Evolutionary conservation across 495 filamentous ascomycete genomes (phyloP), one percentile per base, ranked within the genome.

Genomic region (Daldinia grandis): DNA sequence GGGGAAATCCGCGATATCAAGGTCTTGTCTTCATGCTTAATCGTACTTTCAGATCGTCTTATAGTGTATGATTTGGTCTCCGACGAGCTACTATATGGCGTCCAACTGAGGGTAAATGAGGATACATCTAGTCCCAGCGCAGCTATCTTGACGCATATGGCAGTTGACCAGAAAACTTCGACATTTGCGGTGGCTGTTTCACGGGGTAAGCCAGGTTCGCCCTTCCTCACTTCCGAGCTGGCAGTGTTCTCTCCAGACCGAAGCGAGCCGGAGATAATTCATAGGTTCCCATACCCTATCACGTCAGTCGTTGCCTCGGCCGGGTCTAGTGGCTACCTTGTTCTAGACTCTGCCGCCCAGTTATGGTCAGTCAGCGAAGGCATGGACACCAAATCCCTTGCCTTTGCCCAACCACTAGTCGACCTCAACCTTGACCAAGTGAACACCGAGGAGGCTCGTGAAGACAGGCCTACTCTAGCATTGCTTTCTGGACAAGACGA

Each of bases 41-140:
- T 94, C 60, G 79, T 87, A 24, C 77, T 93, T 6, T 88, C 89
- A 4, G 81, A 89, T 17, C 83, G 88, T 44, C 80, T 93, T 4
- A 77, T 80, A 10, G 88, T 92, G 47, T 93, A 89, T 75, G 88
- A 93, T 70, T 76, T 92, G 2, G 89, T 93, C 40, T 78, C 82
- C 24, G 86, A 89, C 59, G 82, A 85, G 47, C 76, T 87, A 7
- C 77, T 81, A 19, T 89, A 85, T 65, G 85, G 85, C 56, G 69
- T 79, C 7, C 81, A 84, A 60, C 31, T 77, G 42, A 66, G 71
- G 37, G 3, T 64, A 72, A 51, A 27, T 49, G 15, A 74, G 66
- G 19, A 78, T 14, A 40, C 62, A 27, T 44, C 66, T 30, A 40
- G 56, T 10, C 62, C 64, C 15, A 68, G 69, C 27, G 44, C 59